Percentiles rank a stretch among this genome's conserved stretches.
These are phyloP conservation scores for Linnemannia hyalina DNA, from an alignment of 192 early-diverging fungal genomes.

Conservation along the genomic window DNA sequence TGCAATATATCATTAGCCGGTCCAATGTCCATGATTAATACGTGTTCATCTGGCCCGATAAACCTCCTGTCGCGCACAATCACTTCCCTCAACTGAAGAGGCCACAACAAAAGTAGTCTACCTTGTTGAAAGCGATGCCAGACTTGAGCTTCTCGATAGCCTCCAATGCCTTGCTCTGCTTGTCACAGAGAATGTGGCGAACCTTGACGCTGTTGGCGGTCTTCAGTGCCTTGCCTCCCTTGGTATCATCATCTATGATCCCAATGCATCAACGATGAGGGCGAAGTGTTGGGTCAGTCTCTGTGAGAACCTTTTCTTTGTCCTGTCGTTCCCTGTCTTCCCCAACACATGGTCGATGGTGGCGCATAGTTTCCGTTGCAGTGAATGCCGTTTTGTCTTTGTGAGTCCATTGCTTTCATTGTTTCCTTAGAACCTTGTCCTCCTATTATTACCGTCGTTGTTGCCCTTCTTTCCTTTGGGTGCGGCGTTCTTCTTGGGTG, in stretches of 20 bases:
- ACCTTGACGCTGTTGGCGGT: conserved; percentile 73
- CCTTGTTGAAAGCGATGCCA: conserved; percentile 51
- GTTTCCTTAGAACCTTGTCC: background rate
- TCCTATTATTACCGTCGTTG: conserved; percentile 27
- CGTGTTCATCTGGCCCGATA: background rate
- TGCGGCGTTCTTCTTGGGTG: conserved; percentile 40
- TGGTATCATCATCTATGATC: conserved; percentile 42
- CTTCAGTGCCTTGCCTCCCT: conserved; percentile 70
- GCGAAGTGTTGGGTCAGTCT: background rate
- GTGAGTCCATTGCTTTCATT: background rate
- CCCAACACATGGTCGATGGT: background rate
- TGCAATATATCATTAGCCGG: conserved; percentile 45
- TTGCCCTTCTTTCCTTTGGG: conserved; percentile 44
- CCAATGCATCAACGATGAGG: background rate
- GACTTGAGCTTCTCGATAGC: conserved; percentile 74
- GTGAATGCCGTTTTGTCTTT: background rate
- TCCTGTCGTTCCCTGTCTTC: background rate
- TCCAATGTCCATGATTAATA: background rate
- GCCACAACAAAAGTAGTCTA: background rate
- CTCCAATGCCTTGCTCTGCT: conserved; percentile 78
- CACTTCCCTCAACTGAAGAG: background rate
- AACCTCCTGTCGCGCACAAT: background rate
- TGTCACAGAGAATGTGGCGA: conserved; percentile 90
- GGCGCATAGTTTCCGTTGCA: background rate
- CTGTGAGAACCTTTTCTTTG: background rate